Conservation (phyloP, 1,284 basidiomycete species). For the Melanopsichium pennsylvanicum region DNA sequence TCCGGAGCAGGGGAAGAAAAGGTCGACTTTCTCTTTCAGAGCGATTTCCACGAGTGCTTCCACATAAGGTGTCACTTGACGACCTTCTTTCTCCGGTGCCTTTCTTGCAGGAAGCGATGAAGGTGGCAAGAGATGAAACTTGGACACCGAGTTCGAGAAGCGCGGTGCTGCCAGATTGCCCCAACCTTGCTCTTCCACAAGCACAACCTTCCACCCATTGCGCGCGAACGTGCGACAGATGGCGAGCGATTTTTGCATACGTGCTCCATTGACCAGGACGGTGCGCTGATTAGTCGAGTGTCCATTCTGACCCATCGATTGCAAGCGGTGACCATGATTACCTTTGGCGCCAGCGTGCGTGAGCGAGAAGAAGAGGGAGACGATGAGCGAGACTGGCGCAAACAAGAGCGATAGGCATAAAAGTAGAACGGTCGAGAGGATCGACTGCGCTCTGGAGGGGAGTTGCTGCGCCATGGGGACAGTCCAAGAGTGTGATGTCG, state of each 20-base stretch:
- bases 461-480: slow-evolving; percentile 28
- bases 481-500: neutral
- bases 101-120: slow-evolving; percentile 9
- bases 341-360: slow-evolving; percentile 8
- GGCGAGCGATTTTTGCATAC: slow-evolving; percentile 68
- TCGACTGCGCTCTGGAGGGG: slow-evolving; percentile 38
- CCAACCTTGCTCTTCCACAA: slow-evolving; percentile 67
- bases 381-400: slow-evolving; percentile 16
- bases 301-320: slow-evolving; percentile 1
- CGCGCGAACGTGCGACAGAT: slow-evolving; percentile 67
- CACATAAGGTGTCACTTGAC: slow-evolving; percentile 54
- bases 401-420: slow-evolving; percentile 24
- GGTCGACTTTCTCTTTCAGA: slow-evolving; percentile 57
- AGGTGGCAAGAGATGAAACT: slow-evolving; percentile 40
- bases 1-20: slow-evolving; percentile 68
- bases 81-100: slow-evolving; percentile 3
- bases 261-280: slow-evolving; percentile 67
- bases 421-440: slow-evolving; percentile 36
- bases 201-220: slow-evolving; percentile 67
- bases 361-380: slow-evolving; percentile 37
- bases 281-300: slow-evolving; percentile 17
- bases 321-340: neutral
- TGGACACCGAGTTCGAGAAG: slow-evolving; percentile 64
- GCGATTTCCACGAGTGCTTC: slow-evolving; percentile 62
- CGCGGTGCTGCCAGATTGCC: slow-evolving; percentile 66